A percentile compares a stretch with the other conserved stretches of the same genome.
phyloP scores from a whole-genome alignment of 768 basidiomycete species.

The Suillus spraguei region DNA sequence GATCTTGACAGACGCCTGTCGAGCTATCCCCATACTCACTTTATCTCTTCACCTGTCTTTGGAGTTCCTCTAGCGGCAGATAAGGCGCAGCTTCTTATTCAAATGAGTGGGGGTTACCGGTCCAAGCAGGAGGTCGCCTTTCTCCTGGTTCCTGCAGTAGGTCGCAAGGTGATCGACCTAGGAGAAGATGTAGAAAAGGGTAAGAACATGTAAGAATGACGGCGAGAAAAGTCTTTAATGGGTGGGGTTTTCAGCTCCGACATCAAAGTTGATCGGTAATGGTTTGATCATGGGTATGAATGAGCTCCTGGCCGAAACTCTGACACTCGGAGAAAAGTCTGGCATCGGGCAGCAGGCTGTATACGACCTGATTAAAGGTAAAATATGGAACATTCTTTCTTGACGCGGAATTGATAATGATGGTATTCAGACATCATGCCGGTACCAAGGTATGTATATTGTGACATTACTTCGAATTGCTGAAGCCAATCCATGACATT shows the following conservation, averaged over 20 bases:
- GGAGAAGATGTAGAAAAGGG: slow-evolving; percentile 88
- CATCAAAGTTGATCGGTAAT: slow-evolving; percentile 83
- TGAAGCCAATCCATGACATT: slow-evolving; percentile 1
- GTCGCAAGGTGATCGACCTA: slow-evolving; percentile 75
- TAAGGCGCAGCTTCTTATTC: too few species aligned
- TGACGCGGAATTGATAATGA: slow-evolving; percentile 17
- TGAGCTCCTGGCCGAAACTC: slow-evolving; percentile 78
- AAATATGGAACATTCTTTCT: neutral
- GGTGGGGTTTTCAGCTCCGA: slow-evolving; percentile 47
- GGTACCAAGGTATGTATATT: slow-evolving; percentile 49
- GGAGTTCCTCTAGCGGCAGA: too few species aligned
- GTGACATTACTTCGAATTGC: slow-evolving; percentile 7
- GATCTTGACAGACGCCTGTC: too few species aligned
- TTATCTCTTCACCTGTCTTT: too few species aligned
- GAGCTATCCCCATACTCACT: too few species aligned
- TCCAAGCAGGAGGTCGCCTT: too few species aligned
- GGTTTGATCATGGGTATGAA: slow-evolving; percentile 75
- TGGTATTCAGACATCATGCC: slow-evolving; percentile 60
- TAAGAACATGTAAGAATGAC: slow-evolving; percentile 18
- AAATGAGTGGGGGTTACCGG: too few species aligned
- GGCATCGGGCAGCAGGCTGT: slow-evolving; percentile 63
- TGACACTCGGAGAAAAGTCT: slow-evolving; percentile 86
- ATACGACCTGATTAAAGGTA: slow-evolving; percentile 61
- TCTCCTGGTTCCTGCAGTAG: slow-evolving; percentile 79
- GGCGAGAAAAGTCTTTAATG: neutral